Conservation (phyloP, 495 filamentous ascomycete genomes). For the Choiromyces venosus region DNA sequence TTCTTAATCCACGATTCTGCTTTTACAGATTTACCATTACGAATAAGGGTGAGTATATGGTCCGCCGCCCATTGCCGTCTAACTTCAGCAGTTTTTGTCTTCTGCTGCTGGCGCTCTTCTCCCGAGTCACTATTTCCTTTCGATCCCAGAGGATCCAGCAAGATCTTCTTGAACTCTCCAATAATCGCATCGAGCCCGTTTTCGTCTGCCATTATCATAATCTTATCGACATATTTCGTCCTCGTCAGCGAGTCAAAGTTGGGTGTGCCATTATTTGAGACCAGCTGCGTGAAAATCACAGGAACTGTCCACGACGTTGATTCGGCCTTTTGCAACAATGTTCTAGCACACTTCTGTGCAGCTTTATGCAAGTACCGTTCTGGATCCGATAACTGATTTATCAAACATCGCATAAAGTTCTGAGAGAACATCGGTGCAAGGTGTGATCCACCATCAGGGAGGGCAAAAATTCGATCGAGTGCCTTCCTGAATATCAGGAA, state of each 20-base stretch:
- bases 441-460: conserved; percentile 11
- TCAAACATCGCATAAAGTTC: conserved; percentile 74
- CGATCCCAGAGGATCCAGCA: conserved; percentile 42
- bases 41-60: conserved; percentile 49
- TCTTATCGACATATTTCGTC: conserved; percentile 76
- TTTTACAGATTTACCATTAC: conserved; percentile 39
- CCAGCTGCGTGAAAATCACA: conserved; percentile 58
- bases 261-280: conserved; percentile 61
- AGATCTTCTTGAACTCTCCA: conserved; percentile 47
- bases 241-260: conserved; percentile 84
- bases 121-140: conserved; percentile 14
- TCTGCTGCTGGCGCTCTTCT: conserved; percentile 49
- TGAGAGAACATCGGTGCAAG: conserved; percentile 64
- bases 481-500: conserved; percentile 77
- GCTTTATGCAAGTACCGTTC: conserved; percentile 79
- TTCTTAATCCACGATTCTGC: conserved; percentile 34
- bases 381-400: conserved; percentile 77
- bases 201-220: conserved; percentile 59
- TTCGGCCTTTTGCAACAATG: conserved; percentile 61
- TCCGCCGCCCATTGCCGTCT: conserved; percentile 47
- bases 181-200: conserved; percentile 46
- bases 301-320: conserved; percentile 57
- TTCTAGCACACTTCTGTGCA: conserved; percentile 65
- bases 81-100: conserved; percentile 41
- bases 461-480: conserved; percentile 42